Evolutionary conservation across 2,329 filamentous ascomycete genomes (phyloP).

Genomic region (Xylaria sp.): DNA sequence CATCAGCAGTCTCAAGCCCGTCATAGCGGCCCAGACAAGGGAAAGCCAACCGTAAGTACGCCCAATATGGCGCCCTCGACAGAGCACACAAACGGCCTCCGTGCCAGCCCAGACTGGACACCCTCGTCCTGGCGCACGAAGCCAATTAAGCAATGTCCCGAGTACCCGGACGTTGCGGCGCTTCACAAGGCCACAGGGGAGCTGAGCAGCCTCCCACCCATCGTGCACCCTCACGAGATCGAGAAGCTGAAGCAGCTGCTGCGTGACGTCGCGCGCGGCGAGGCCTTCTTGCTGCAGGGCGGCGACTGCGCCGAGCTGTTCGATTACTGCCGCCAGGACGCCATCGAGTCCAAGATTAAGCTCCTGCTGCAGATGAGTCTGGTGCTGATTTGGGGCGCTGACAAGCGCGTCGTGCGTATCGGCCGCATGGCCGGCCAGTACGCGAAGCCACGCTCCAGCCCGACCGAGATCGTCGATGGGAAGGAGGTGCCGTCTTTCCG

Average conservation of each 20-base stretch:
- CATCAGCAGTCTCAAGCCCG: not conserved
- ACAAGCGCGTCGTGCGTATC: slow-evolving; percentile 86
- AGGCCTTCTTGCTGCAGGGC: slow-evolving; percentile 92
- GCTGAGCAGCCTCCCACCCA: slow-evolving; percentile 72
- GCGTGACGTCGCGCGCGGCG: slow-evolving; percentile 84
- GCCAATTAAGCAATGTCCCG: slow-evolving; percentile 77
- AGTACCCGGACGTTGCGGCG: slow-evolving; percentile 67
- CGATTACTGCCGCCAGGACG: slow-evolving; percentile 87
- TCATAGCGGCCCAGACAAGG: not conserved
- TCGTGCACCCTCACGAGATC: slow-evolving; percentile 83
- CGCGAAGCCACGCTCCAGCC: slow-evolving; percentile 90
- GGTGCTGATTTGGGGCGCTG: slow-evolving; percentile 86
- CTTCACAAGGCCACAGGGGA: slow-evolving; percentile 66
- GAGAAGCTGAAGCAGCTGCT: slow-evolving; percentile 77
- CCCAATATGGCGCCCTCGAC: slow-evolving; percentile 24
- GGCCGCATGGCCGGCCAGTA: slow-evolving; percentile 97
- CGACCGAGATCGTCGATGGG: slow-evolving; percentile 81
- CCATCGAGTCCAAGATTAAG: slow-evolving; percentile 97
- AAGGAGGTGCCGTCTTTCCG: slow-evolving; percentile 86
- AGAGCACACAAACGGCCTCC: slow-evolving; percentile 21
- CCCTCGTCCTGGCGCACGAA: slow-evolving; percentile 76
- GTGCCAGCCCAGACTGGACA: slow-evolving; percentile 51
- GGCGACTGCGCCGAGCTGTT: slow-evolving; percentile 98
- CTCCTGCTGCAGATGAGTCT: slow-evolving; percentile 96
- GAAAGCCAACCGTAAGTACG: not conserved